These are phyloP conservation scores for Manihot esculenta DNA, from an alignment of 441 rosid genomes.

Conservation along the genomic window DNA sequence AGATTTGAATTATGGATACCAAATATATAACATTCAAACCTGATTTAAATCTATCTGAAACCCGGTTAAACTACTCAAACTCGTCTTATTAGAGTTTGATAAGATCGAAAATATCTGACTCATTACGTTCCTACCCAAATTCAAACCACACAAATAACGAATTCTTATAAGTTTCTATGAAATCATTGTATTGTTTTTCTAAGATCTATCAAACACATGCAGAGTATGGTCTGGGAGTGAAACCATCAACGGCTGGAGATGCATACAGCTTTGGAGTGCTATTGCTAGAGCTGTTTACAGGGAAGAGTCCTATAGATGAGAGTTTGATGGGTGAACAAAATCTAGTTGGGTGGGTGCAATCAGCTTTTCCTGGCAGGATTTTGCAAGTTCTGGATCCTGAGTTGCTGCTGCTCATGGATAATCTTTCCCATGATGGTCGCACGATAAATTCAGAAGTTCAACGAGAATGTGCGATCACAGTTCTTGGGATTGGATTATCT, in stretches of 20 bases:
- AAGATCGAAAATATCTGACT: too few species aligned
- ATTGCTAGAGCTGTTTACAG: slow-evolving; percentile 47
- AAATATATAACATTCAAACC: too few species aligned
- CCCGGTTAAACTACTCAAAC: too few species aligned
- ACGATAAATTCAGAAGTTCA: slow-evolving; percentile 5
- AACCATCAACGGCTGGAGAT: slow-evolving; percentile 49
- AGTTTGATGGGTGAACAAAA: slow-evolving; percentile 31
- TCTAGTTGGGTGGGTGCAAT: slow-evolving; percentile 39
- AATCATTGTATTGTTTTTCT: background rate
- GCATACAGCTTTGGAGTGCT: slow-evolving; percentile 52
- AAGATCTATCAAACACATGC: background rate
- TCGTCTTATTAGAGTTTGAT: too few species aligned
- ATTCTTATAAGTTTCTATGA: too few species aligned
- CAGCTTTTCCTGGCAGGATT: slow-evolving; percentile 21
- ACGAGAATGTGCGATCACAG: slow-evolving; percentile 30
- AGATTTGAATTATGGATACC: too few species aligned
- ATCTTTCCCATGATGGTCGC: background rate
- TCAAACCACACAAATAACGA: too few species aligned
- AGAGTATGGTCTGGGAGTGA: slow-evolving; percentile 53
- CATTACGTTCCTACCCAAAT: too few species aligned
- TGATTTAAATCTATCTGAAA: too few species aligned
- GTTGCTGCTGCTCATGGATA: slow-evolving; percentile 17
- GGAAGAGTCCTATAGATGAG: slow-evolving; percentile 45
- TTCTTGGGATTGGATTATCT: slow-evolving; percentile 43
- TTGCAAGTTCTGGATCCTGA: slow-evolving; percentile 33